phyloP scores from a whole-genome alignment of 2,329 filamentous ascomycete species.

The Penicillium sp. region DNA sequence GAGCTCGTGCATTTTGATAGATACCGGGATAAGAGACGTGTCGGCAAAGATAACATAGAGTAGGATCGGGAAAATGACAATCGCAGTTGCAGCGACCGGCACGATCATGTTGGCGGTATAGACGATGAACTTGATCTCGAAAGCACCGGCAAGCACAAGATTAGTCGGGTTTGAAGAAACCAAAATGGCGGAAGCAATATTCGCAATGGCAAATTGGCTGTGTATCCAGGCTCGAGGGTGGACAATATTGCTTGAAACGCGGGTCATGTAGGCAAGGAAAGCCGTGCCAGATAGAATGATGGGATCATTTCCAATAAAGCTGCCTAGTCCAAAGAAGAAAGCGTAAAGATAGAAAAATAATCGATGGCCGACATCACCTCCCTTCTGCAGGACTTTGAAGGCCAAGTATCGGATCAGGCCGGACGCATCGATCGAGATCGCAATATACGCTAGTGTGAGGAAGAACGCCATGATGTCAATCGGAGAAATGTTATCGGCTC shows the following conservation, averaged over 20 bases:
- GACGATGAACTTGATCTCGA: conserved; percentile 67
- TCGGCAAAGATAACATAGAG: conserved; percentile 68
- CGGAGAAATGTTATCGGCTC: conserved; percentile 64
- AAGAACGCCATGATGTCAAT: conserved; percentile 76
- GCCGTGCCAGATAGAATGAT: conserved; percentile 72
- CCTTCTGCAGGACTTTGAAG: conserved; percentile 67
- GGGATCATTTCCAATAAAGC: conserved; percentile 71
- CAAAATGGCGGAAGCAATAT: conserved; percentile 71
- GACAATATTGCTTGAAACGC: conserved; percentile 69
- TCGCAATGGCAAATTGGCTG: conserved; percentile 69
- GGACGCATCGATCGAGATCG: conserved; percentile 73
- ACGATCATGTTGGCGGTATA: conserved; percentile 79
- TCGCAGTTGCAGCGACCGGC: conserved; percentile 65
- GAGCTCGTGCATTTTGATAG: conserved; percentile 68
- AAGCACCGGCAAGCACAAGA: conserved; percentile 70
- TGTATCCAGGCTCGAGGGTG: conserved; percentile 72
- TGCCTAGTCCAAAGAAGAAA: conserved; percentile 68
- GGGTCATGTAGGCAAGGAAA: conserved; percentile 74
- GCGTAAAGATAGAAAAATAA: conserved; percentile 71
- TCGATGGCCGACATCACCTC: conserved; percentile 63
- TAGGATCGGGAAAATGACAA: conserved; percentile 68
- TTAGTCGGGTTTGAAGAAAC: conserved; percentile 79
- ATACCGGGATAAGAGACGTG: conserved; percentile 61
- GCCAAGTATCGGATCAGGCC: conserved; percentile 69
- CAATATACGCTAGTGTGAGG: conserved; percentile 70